Evolutionary conservation across 1,139 yeast species (phyloP), one percentile per base, ranked within the genome.

Genomic region (Suhomyces anneliseae): DNA sequence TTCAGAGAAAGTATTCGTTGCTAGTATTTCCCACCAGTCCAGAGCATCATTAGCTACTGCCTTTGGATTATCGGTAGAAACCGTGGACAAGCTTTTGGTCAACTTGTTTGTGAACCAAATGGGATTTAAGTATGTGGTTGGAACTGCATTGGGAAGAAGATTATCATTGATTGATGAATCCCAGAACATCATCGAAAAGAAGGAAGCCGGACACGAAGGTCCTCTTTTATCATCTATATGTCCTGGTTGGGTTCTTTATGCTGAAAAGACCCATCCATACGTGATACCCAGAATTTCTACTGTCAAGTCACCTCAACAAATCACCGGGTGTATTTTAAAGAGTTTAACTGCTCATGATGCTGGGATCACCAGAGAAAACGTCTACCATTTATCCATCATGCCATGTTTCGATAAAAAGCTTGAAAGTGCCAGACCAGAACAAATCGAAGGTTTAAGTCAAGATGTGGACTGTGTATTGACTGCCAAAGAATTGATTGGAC

Each of bases 201-300:
- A 59, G 47, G 55, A 46, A 27, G 15, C 44, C 4, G 45, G 40
- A 34, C 49, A 31, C 9, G 50, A 51, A 9, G 72, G 74, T 11
- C 90, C 90, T 33, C 48, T 79, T 14, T 59, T 85, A 57, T 72
- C 89, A 54, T 75, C 90, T 6, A 77, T 87, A 2, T 93, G 98
- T 65, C 99, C 99, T 0, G 99, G 99, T 0, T 93, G 97, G 92
- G 95, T 95, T 0, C 75, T 95, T 34, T 93, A 93, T 60, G 96
- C 93, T 0, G 99, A 93, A 60, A 93, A 93, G 71, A 92, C 97
- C 0, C 97, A 93, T 64, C 95, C 96, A 0, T 84, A 87, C 52
- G 72, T 93, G 19, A 69, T 90, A 27, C 87, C 92, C 0, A 49
- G 70, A 51, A 52, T 86, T 44, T 74, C 86, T 24, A 75, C 76